Percentiles rank a stretch among this genome's conserved stretches.
These are phyloP conservation scores for Paxillus ammoniavirescens DNA, from an alignment of 768 basidiomycete genomes.

Conservation along the genomic window DNA sequence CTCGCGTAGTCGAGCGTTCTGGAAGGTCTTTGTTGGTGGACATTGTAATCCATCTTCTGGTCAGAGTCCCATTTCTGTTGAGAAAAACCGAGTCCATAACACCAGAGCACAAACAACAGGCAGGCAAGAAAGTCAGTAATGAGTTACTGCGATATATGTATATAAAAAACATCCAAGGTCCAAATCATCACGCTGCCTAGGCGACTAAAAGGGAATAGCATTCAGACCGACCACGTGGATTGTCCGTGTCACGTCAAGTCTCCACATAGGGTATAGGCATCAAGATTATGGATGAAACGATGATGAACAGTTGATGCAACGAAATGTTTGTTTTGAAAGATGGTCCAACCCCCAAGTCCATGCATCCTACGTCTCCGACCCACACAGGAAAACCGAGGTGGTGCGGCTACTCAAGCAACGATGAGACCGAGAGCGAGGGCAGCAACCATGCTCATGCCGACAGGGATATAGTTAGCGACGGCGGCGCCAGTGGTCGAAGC, in stretches of 20 bases:
- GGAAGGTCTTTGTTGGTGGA: no score
- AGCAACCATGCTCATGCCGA: conserved; percentile 29
- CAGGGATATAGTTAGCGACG: conserved; percentile 21
- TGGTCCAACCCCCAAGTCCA: background rate
- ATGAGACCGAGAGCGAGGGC: conserved; percentile 26
- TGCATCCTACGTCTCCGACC: background rate
- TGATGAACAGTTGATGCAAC: background rate
- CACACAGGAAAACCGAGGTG: background rate
- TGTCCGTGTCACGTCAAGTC: background rate
- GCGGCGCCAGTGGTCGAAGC: conserved; percentile 12
- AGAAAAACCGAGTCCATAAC: background rate
- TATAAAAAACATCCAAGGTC: background rate
- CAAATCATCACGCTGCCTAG: background rate
- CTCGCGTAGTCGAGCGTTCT: no score
- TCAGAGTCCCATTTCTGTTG: background rate
- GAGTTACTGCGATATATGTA: no score
- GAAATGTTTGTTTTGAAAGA: background rate
- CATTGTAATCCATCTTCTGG: background rate
- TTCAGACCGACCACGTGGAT: background rate
- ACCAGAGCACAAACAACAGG: background rate
- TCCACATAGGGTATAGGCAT: conserved; percentile 19
- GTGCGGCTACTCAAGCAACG: conserved; percentile 18
- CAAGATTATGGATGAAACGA: background rate
- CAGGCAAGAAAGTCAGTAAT: background rate
- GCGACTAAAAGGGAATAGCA: background rate